These are phyloP conservation scores for Candolleomyces eurysporus DNA, from an alignment of 768 basidiomycete species.

Conservation along the genomic window DNA sequence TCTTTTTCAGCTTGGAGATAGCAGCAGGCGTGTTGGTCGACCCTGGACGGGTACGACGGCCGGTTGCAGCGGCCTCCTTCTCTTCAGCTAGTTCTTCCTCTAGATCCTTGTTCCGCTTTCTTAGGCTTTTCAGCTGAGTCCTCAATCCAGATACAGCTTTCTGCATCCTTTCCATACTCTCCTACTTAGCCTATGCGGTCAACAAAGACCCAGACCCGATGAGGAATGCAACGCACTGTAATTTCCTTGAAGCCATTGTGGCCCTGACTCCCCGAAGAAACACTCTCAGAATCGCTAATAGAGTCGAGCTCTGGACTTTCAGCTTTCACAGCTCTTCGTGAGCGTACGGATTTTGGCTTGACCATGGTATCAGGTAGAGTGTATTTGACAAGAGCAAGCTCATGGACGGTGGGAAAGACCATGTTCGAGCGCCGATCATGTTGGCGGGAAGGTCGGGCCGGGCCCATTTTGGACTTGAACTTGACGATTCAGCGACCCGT, in stretches of 20 bases:
- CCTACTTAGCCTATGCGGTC: constrained; percentile 3
- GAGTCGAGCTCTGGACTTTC: neutral
- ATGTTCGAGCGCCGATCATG: neutral
- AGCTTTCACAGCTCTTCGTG: neutral
- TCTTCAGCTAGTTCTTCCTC: constrained; percentile 10
- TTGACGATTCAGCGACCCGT: neutral
- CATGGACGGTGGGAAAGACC: neutral
- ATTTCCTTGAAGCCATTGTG: neutral
- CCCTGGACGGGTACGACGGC: constrained; percentile 4
- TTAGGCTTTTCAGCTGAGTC: constrained; percentile 12
- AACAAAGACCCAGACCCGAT: neutral
- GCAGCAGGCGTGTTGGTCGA: constrained; percentile 3
- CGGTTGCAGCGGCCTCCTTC: neutral
- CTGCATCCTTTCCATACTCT: constrained; percentile 14
- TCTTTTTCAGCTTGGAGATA: constrained; percentile 6
- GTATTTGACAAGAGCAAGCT: neutral
- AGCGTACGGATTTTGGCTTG: neutral
- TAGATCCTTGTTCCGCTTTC: constrained; percentile 16
- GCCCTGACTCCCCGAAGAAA: neutral
- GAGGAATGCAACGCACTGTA: neutral
- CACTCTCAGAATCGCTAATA: neutral
- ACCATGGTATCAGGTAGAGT: neutral
- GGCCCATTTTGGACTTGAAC: too few species aligned
- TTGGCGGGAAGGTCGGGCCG: neutral
- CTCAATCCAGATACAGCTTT: constrained; percentile 13